A percentile compares a stretch with the other conserved stretches of the same genome.
phyloP scores from a whole-genome alignment of 192 early-diverging fungal genomes.

The Lobosporangium transversale region DNA sequence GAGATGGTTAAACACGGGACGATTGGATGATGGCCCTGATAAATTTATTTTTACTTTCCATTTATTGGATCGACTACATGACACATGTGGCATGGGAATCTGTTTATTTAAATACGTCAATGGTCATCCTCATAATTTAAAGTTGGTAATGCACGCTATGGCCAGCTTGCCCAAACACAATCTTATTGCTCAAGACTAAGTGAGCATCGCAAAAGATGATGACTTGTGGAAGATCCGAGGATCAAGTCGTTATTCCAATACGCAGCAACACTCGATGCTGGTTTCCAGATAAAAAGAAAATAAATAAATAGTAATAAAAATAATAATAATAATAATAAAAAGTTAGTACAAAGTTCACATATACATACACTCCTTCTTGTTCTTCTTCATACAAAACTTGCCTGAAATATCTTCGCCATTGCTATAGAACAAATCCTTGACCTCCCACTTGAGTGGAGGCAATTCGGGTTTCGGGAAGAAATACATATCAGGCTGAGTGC shows the following conservation, averaged over 20 bases:
- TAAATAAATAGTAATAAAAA: neutral
- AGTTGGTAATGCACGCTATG: no score
- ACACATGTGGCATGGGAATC: no score
- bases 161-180: neutral
- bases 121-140: no score
- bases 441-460: constrained; percentile 50
- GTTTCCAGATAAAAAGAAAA: neutral
- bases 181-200: constrained; percentile 31
- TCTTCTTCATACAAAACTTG: neutral
- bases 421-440: constrained; percentile 51
- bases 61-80: no score
- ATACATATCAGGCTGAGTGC: constrained; percentile 27
- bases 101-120: no score
- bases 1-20: no score
- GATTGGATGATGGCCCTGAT: no score
- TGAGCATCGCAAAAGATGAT: constrained; percentile 39
- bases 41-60: no score
- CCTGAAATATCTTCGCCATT: constrained; percentile 53
- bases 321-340: neutral
- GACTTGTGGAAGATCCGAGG: constrained; percentile 38
- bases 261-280: constrained; percentile 40
- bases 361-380: neutral
- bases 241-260: constrained; percentile 47
- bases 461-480: constrained; percentile 34
- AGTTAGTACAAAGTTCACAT: neutral